phyloP scores from a whole-genome alignment of 306 rosid genomes.

The Alnus glutinosa region DNA sequence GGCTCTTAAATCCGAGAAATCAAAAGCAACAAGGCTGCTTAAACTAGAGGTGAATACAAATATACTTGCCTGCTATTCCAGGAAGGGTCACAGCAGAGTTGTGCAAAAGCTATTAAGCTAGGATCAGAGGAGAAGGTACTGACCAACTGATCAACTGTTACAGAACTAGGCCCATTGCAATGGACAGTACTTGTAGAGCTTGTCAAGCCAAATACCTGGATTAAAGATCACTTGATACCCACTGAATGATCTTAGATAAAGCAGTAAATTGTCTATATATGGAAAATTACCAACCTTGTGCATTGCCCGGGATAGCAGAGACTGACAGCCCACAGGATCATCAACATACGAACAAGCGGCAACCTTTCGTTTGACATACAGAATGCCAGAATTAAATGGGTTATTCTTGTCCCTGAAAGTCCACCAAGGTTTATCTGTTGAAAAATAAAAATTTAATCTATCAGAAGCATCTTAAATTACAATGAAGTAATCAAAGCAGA shows the following conservation, averaged over 20 bases:
- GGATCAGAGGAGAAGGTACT: slow-evolving; percentile 97
- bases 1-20: slow-evolving; percentile 6
- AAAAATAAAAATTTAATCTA: slow-evolving; percentile 25
- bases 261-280: background rate
- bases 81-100: slow-evolving; percentile 85
- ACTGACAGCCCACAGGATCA: slow-evolving; percentile 96
- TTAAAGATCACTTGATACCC: slow-evolving; percentile 28
- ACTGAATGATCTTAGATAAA: slow-evolving; percentile 8
- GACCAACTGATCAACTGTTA: slow-evolving; percentile 86
- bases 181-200: slow-evolving; percentile 43
- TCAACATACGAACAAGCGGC: slow-evolving; percentile 99
- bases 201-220: slow-evolving; percentile 87
- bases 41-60: slow-evolving; percentile 6
- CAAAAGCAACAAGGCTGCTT: slow-evolving; percentile 23
- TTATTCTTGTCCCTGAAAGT: slow-evolving; percentile 72
- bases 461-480: slow-evolving; percentile 15
- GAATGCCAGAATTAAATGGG: slow-evolving; percentile 86
- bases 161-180: slow-evolving; percentile 61
- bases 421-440: slow-evolving; percentile 96
- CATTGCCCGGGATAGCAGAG: slow-evolving; percentile 90
- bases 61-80: slow-evolving; percentile 69
- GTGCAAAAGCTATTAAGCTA: slow-evolving; percentile 96
- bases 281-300: slow-evolving; percentile 66
- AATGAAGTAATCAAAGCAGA: slow-evolving; percentile 22
- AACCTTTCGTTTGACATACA: slow-evolving; percentile 89